A percentile compares a stretch with the other conserved stretches of the same genome.
phyloP scores from a whole-genome alignment of 2,329 filamentous ascomycete species.

The Curvularia eragrostidis region DNA sequence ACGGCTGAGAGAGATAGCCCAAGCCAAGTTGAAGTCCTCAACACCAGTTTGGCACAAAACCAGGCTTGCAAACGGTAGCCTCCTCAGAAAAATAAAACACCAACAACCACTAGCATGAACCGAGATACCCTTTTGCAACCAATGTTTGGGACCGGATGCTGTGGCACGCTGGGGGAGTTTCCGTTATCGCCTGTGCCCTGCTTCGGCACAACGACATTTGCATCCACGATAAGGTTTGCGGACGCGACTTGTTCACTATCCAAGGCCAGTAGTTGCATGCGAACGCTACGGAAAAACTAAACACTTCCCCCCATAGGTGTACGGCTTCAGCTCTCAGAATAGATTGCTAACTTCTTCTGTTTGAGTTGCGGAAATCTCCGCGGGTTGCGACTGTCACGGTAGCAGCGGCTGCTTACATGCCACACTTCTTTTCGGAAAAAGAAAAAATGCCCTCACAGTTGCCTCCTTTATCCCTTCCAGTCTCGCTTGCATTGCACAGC shows the following conservation, averaged over 20 bases:
- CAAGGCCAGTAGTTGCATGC: neutral
- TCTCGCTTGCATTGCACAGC: constrained; percentile 25
- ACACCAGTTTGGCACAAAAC: constrained; percentile 1
- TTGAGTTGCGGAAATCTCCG: neutral
- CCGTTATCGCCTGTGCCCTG: constrained; percentile 7
- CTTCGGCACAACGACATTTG: constrained; percentile 8
- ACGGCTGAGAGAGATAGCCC: neutral
- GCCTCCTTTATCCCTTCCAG: neutral
- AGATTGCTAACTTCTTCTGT: neutral
- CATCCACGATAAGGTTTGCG: constrained; percentile 9
- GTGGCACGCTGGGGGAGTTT: neutral
- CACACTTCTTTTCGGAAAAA: neutral
- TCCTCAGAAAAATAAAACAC: neutral
- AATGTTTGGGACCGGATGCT: constrained; percentile 2
- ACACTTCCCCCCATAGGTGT: neutral
- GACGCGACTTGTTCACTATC: neutral
- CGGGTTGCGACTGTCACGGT: neutral
- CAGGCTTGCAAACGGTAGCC: neutral
- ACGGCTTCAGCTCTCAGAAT: neutral
- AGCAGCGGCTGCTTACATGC: neutral
- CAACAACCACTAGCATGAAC: constrained; percentile 1
- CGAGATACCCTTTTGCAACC: neutral
- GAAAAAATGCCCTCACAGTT: neutral
- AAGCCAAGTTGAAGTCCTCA: neutral
- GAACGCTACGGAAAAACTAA: constrained; percentile 1